These are phyloP conservation scores for Leptographium lundbergii DNA, from an alignment of 2,329 filamentous ascomycete genomes.

Conservation along the genomic window DNA sequence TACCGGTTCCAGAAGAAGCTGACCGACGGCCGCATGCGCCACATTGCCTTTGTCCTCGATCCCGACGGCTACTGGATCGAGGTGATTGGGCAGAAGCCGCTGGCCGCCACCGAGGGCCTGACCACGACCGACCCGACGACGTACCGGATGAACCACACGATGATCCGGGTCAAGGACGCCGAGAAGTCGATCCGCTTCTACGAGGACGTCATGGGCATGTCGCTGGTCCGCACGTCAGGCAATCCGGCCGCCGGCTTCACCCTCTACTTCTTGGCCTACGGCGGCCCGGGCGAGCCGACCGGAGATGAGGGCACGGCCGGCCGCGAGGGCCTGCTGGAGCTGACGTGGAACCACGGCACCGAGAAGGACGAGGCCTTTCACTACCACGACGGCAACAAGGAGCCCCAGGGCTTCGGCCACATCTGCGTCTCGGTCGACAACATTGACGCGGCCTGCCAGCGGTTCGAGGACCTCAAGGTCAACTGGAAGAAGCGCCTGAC, in stretches of 20 bases:
- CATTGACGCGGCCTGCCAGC: constrained; percentile 72
- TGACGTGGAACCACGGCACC: constrained; percentile 76
- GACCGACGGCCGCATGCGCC: constrained; percentile 71
- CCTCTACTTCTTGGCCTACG: constrained; percentile 85
- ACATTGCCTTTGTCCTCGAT: constrained; percentile 84
- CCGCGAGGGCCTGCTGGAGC: constrained; percentile 74
- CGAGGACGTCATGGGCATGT: constrained; percentile 83
- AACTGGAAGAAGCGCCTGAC: constrained; percentile 94
- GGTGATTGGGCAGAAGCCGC: constrained; percentile 57
- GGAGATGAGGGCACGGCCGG: constrained; percentile 30
- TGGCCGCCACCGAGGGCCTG: constrained; percentile 60
- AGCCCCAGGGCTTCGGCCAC: constrained; percentile 90
- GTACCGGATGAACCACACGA: constrained; percentile 83
- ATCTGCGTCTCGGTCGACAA: constrained; percentile 83
- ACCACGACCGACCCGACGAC: constrained; percentile 59
- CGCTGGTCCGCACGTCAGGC: constrained; percentile 60
- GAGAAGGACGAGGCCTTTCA: constrained; percentile 74
- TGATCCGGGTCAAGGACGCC: constrained; percentile 83
- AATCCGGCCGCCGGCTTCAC: constrained; percentile 64
- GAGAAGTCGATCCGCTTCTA: constrained; percentile 68
- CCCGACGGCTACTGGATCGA: constrained; percentile 85
- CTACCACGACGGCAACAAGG: constrained; percentile 85
- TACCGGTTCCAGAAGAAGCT: constrained; percentile 95
- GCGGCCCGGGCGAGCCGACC: constrained; percentile 37
- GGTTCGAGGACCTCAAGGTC: constrained; percentile 71